Conservation (phyloP, 371 early-diverging fungal genomes). For the Circinella minor region DNA sequence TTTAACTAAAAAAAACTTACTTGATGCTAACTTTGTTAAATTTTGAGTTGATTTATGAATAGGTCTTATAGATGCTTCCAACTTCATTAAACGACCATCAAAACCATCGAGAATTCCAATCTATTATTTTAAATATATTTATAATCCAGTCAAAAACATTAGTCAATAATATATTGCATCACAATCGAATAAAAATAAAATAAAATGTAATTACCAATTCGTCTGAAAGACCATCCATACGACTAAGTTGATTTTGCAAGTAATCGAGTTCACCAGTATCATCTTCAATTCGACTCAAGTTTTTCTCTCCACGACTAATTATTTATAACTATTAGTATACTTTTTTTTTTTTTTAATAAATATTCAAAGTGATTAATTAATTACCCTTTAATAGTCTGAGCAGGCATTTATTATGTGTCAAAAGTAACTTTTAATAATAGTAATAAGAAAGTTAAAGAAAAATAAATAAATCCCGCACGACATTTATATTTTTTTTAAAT, state of each 20-base stretch:
- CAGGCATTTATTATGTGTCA: no score
- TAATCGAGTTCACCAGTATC: constrained; percentile 39
- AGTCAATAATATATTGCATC: neutral
- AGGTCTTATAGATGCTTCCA: constrained; percentile 84
- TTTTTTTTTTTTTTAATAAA: no score
- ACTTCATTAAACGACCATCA: constrained; percentile 78
- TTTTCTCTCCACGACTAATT: constrained; percentile 14
- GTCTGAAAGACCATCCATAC: constrained; percentile 50
- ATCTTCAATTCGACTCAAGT: constrained; percentile 30
- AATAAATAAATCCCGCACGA: no score
- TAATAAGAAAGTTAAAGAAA: no score
- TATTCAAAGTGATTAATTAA: no score
- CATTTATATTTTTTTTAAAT: no score
- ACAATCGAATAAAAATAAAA: neutral
- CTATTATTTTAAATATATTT: constrained; percentile 23
- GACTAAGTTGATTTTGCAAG: constrained; percentile 41
- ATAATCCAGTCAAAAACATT: neutral
- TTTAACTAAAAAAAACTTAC: constrained; percentile 42
- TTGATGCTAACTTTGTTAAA: constrained; percentile 77
- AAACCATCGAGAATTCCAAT: constrained; percentile 78
- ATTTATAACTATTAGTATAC: neutral
- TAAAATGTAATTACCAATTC: constrained; percentile 30
- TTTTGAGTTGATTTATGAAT: constrained; percentile 88
- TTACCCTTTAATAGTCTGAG: no score
- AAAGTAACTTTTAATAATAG: no score